Conservation (phyloP, 2,329 filamentous ascomycete genomes). For the Kalaharituber pfeilii region DNA sequence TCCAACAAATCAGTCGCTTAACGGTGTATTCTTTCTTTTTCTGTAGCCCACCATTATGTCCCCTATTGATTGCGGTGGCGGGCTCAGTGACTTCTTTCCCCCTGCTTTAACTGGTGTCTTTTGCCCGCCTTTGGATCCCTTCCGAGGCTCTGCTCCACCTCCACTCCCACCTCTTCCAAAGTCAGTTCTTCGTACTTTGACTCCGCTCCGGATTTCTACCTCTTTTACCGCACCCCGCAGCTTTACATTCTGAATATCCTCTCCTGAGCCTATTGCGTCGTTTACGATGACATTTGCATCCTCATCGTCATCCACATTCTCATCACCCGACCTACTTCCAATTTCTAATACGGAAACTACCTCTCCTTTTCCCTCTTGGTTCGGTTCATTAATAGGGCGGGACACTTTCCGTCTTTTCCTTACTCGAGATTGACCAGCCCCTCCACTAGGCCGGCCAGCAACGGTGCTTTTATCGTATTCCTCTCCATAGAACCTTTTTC, state of each 20-base stretch:
- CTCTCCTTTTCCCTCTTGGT: background rate
- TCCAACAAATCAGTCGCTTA: background rate
- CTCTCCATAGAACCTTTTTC: slow-evolving; percentile 6
- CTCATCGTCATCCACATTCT: background rate
- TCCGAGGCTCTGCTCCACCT: no score
- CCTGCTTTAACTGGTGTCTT: background rate
- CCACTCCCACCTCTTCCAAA: background rate
- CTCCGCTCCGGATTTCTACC: background rate
- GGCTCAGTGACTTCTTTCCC: background rate
- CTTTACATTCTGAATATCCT: no score
- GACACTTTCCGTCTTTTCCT: background rate
- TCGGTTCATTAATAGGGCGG: background rate
- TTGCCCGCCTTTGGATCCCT: no score
- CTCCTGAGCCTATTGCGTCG: no score
- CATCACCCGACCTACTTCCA: background rate
- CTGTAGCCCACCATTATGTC: background rate
- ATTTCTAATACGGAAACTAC: background rate
- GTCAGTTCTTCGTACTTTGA: no score
- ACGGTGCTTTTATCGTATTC: no score
- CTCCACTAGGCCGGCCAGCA: background rate
- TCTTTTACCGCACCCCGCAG: background rate
- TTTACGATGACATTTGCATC: no score
- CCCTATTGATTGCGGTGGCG: background rate
- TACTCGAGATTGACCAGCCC: no score
- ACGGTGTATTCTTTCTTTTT: background rate